Base-by-base conservation (phyloP, 129 eudicot genomes). In the Pittosporum tobira region DNA sequence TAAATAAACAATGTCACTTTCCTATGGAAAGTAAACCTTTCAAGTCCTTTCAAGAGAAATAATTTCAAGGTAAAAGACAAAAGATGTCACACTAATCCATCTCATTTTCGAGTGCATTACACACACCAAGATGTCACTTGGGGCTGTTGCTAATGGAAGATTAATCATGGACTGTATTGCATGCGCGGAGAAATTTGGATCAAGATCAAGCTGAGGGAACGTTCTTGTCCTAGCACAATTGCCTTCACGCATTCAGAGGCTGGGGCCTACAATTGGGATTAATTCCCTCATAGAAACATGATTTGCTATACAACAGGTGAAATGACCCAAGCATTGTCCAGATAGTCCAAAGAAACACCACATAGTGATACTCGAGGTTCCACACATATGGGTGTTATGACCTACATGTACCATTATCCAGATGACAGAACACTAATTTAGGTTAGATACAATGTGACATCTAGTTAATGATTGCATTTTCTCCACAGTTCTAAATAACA, bases 271-370 rank as follows among this genome's bases (percentile, higher is more conserved):
- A 47, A 64, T 18, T 56, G 40, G 62, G 23, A 13, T 55, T 38
- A 57, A 30, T n/a, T 29, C 27, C 43, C 34, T 57, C 62, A 53
- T 46, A 57, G 47, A 49, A 44, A 50, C 31, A 76, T 66, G 67
- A 71, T 66, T 71, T 52, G 58, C 65, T 63, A 59, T 42, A 63
- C 65, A 50, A 77, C 60, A 24, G 63, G 64, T 61, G 54, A 58
- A 53, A 59, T 45, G 26, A 46, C 49, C 53, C 36, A 34, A 53
- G 51, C 46, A 50, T 21, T 28, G 57, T 55, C 71, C 64, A 62
- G 50, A 63, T 56, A 71, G 49, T 71, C 61, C 44, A 66, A 59
- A 20, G 21, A 27, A 43, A 20, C 62, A 31, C 21, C 21, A 53
- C 54, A 27, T 31, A 53, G 44, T 43, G 63, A 23, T 42, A 25